Base-by-base conservation (phyloP, 306 rosid genomes). In the Astragalus glycyphyllos region DNA sequence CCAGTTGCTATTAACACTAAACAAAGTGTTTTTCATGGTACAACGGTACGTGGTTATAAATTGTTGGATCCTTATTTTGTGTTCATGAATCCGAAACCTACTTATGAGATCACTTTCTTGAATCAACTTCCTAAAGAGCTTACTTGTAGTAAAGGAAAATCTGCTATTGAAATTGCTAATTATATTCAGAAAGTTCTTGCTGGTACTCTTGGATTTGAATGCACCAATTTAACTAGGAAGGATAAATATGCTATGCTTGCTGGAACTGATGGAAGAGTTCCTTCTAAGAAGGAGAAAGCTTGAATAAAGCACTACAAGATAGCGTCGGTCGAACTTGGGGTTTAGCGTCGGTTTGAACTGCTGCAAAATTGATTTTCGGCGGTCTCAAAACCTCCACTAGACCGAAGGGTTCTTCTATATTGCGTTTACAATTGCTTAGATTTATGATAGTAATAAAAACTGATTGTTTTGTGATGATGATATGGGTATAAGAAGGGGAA, bases 61-160 rank as follows among this genome's bases (percentile, higher is more conserved):
- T 41, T 82, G 45, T 67, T 94, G 74, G 99, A 94, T 71, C 99
- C 99, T 4, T 94, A 91, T 44, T 94, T 94, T 13, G 91, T 87
- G 83, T 91, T 94, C 75, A 94, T 94, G 99, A 94, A 94, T 70
- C 99, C 99, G 0, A 79, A 77, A 78, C 97, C 99, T 0, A 75
- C 79, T 6, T 94, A 89, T 59, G 99, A 94, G 77, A 86, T 94
- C 75, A 91, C 96, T 2, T 94, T 94, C 70, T 56, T 94, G 79
- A 91, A 82, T 68, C 96, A 86, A 56, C 75, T 94, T 7, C 97
- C 99, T 0, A 14, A 72, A 11, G 97, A 94, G 54, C 83, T 87
- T 12, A 94, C 99, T 0, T 87, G 96, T 80, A 73, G 67, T 57
- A 89, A 89, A 6, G 97, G 96, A 6, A 94, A 89, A 56, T 83